Conservation (phyloP, 1,139 yeast genomes). For the Taphrina flavorubra region DNA sequence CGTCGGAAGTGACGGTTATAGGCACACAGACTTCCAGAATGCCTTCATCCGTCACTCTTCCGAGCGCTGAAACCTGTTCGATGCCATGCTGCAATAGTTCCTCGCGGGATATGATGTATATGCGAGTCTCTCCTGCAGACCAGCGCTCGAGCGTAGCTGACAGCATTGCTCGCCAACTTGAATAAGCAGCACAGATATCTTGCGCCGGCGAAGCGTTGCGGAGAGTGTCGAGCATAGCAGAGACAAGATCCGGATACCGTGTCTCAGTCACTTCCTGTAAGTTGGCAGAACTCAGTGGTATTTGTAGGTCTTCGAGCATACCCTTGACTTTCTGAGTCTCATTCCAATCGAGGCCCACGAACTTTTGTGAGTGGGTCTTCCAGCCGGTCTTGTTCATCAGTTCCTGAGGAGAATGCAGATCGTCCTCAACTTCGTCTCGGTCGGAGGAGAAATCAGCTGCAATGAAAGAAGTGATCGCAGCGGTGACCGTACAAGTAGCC, state of each 20-base stretch:
- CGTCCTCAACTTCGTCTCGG: slow-evolving; percentile 24
- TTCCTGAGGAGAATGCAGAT: slow-evolving; percentile 22
- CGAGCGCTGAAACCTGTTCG: slow-evolving; percentile 6
- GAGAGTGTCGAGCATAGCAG: neutral
- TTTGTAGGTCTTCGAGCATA: neutral
- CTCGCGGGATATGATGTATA: neutral
- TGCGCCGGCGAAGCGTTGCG: neutral
- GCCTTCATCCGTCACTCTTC: neutral
- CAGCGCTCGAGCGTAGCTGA: slow-evolving; percentile 3
- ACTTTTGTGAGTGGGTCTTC: slow-evolving; percentile 29
- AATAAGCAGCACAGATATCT: slow-evolving; percentile 10
- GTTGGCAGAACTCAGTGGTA: neutral
- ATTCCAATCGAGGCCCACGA: slow-evolving; percentile 19
- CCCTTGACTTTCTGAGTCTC: neutral
- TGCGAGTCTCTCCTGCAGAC: neutral
- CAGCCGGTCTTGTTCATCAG: slow-evolving; percentile 32
- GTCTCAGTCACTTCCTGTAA: neutral
- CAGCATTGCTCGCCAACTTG: slow-evolving; percentile 6
- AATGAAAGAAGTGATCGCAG: slow-evolving; percentile 8
- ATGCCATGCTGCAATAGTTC: neutral
- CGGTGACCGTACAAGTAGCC: slow-evolving; percentile 9
- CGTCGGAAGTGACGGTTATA: neutral
- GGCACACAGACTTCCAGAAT: slow-evolving; percentile 16
- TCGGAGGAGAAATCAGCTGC: slow-evolving; percentile 24
- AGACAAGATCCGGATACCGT: slow-evolving; percentile 2